Base-by-base conservation (phyloP, 2,329 filamentous ascomycete genomes). In the Ilyonectria robusta region DNA sequence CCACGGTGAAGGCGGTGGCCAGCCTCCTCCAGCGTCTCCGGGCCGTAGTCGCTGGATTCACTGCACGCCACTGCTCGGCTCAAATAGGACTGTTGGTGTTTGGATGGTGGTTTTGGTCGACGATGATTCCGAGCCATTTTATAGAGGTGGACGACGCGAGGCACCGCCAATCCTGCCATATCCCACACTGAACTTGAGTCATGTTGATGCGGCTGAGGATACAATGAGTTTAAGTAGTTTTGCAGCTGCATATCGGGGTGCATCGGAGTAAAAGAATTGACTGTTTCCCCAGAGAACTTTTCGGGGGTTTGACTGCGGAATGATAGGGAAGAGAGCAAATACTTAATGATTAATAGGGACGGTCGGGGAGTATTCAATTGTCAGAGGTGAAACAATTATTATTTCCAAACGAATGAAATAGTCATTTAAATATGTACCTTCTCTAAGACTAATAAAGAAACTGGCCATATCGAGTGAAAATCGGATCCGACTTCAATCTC, bases 101-200 rank as follows among this genome's bases (percentile, higher is more conserved):
- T 94, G 92, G 92, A 93, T 94, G 90, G 85, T 94, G 6, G 86
- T 94, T 1, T 84, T 94, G 15, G 88, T 93, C 4, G 91, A 94
- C 68, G 90, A 90, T 59, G 89, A 92, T 51, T 66, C 72, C 7
- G 72, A 73, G 6, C 42, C 70, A 9, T 50, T 62, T 15, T 57
- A 57, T 21, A 56, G 63, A 23, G 47, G 29, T 0, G 21, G 53
- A 37, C 62, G 68, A 11, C 56, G 71, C 15, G 70, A 72, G 6
- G 71, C 71, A 1, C 71, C 71, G 6, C 58, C 65, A 1, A 69
- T 73, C 5, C 67, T 70, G 21, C 67, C 71, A 3, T 29, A 59
- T 6, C 31, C 51, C 13, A 11, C 44, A 13, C n/a, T 67, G 17
- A 35, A 55, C 3, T 29, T 44, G 19, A 31, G 42, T 10, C 56